These are phyloP conservation scores for Withania somnifera DNA, from an alignment of 305 asterid species.

Conservation along the genomic window DNA sequence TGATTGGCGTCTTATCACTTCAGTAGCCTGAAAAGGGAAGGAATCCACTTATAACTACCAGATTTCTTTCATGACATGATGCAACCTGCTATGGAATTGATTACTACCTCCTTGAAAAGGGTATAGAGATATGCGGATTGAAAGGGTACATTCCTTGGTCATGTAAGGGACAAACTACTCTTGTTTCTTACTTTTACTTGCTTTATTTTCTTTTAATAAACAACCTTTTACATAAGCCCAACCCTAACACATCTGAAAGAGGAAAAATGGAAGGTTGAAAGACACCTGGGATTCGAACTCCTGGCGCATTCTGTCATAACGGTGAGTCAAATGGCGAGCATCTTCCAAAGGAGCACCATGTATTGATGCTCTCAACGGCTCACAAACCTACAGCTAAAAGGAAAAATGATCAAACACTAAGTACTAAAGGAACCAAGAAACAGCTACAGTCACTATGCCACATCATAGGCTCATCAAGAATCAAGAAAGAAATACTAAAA, in stretches of 20 bases:
- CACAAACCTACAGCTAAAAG: slow-evolving; percentile 45
- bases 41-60: background rate
- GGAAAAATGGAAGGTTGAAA: background rate
- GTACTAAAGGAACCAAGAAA: background rate
- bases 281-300: slow-evolving; percentile 84
- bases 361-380: slow-evolving; percentile 57
- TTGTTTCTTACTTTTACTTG: background rate
- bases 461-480: background rate
- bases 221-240: background rate
- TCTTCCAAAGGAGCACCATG: slow-evolving; percentile 91
- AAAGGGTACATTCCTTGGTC: background rate
- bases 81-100: background rate
- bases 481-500: background rate
- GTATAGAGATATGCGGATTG: background rate
- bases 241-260: background rate
- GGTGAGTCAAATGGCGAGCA: slow-evolving; percentile 87
- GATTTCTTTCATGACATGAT: background rate
- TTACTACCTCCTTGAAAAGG: background rate
- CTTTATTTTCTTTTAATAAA: background rate
- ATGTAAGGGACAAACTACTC: background rate
- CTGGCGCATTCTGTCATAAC: slow-evolving; percentile 72
- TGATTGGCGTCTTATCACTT: slow-evolving; percentile 76
- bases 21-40: slow-evolving; percentile 54
- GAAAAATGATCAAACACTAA: background rate
- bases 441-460: background rate